These are phyloP conservation scores for Selaginella tamariscina DNA, from an alignment of 75 land plant species.

Conservation along the genomic window DNA sequence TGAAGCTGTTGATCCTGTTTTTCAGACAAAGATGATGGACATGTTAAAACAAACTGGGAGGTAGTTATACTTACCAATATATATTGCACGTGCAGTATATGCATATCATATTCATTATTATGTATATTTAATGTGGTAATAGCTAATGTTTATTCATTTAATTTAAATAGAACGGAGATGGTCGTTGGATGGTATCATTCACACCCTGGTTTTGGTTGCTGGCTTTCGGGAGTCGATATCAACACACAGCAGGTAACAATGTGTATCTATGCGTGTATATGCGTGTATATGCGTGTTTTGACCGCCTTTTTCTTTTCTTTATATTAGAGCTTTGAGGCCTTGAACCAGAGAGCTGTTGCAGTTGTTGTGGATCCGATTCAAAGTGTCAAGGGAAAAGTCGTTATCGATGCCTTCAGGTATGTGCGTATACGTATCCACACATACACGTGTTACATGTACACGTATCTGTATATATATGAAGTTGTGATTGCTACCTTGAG, in stretches of 20 bases:
- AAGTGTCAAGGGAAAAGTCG: conserved; percentile 97
- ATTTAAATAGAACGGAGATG: conserved; percentile 76
- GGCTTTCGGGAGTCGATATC: conserved; percentile 99
- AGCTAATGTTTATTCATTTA: neutral
- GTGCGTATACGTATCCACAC: no score
- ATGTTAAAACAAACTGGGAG: conserved; percentile 99
- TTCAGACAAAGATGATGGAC: conserved; percentile 97
- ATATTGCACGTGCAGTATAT: neutral
- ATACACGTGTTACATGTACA: no score
- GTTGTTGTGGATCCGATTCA: conserved; percentile 97
- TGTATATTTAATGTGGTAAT: neutral
- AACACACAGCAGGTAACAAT: conserved; percentile 84
- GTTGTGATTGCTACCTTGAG: no score
- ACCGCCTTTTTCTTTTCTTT: neutral
- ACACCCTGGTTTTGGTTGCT: conserved; percentile 98
- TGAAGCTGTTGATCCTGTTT: conserved; percentile 94
- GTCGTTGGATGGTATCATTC: conserved; percentile 99
- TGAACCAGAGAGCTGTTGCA: conserved; percentile 94
- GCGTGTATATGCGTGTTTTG: neutral
- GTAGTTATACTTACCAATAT: conserved; percentile 20
- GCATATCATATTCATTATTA: neutral
- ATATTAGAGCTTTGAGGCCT: conserved; percentile 84
- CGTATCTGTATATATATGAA: no score
- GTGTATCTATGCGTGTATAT: neutral
- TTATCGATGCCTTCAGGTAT: conserved; percentile 99